Base-by-base conservation (phyloP, 2,329 filamentous ascomycete species). In the Laburnicola sp. region DNA sequence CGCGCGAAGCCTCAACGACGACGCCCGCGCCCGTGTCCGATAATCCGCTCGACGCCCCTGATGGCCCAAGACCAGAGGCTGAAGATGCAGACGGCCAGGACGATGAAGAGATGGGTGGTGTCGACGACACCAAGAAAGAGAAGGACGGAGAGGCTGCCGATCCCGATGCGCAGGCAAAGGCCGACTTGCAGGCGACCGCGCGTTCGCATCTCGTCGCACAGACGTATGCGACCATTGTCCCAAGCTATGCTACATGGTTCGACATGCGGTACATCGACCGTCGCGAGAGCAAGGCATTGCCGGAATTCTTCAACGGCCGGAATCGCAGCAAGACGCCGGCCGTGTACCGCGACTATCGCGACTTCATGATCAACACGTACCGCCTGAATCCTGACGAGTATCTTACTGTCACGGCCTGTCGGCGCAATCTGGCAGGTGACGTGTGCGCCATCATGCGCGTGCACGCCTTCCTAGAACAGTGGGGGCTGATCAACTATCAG, bases 351-450 rank as follows among this genome's bases (percentile, higher is more conserved):
- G 94, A 99, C 71, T 99, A 99, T 75, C 87, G 94, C 63, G 94
- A 99, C 70, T 99, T 99, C 71, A 99, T 99, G 94, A 91, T 99
- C 78, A 99, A 99, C 78, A 97, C 94, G 10, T 99, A 99, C 75
- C 87, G 94, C 32, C 79, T 99, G 50, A 99, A 97, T 70, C 94
- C 94, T 4, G 83, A 91, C 47, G 94, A 99, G 74, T 99, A 99
- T 69, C 81, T 99, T 48, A 99, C 94, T 4, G 93, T 99, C 48
- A 99, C 94, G 8, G 94, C 94, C 44, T 99, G 94, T 72, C 84
- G 94, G 58, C 85, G 94, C 61, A 99, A 99, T 72, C 76, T 99
- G 68, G 94, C 94, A 22, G 94, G 94, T 59, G 94, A 99, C 74
- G 94, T 99, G 28, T 99, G 94, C 76, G 93, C 94, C 34, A 99